Base-by-base conservation (phyloP, 192 early-diverging fungal species). In the Coemansia sp. region DNA sequence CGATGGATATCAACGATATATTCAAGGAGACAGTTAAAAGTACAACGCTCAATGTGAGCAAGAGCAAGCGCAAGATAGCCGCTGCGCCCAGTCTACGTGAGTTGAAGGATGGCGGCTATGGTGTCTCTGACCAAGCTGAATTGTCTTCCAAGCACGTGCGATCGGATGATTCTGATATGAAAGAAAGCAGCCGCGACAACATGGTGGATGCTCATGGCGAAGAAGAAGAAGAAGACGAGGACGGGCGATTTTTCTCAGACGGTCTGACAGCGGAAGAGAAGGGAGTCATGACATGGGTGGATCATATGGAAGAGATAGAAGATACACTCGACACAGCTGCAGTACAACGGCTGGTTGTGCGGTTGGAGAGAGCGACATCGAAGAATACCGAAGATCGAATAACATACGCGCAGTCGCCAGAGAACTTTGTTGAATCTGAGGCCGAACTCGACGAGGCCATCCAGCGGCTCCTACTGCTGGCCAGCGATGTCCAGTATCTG, bases 371-470 rank as follows among this genome's bases (percentile, higher is more conserved):
- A 65, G 85, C 89, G 0, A 86, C 97, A 69, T 88, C 83, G 56
- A 93, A 88, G 54, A 99, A 99, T 80, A 88, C 92, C 56, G 87
- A 93, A 56, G 83, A 91, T 65, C 89, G 97, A 38, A 85, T 93
- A 14, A 88, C 89, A 67, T 89, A 91, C 71, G 69, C 87, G 0
- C 83, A 92, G 24, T 49, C 44, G 27, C 80, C 81, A 3, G 47
- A 56, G 64, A 79, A 84, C 53, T 98, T 98, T 75, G 91, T 96
- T 66, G 94, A 97, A 57, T 97, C 94, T 25, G 97, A 99, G 72
- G 88, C 92, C 9, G 95, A 97, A 66, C 80, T 99, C 28, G 95
- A 95, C 62, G 93, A 95, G 65, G 91, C 92, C 32, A 87, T 97
- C 49, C 90, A 94, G 59, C 79, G 74, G 27, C 71, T 99, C 52